Evolutionary conservation across 352 stramenopile genomes (phyloP).

Genomic region (Phytophthora litchii): DNA sequence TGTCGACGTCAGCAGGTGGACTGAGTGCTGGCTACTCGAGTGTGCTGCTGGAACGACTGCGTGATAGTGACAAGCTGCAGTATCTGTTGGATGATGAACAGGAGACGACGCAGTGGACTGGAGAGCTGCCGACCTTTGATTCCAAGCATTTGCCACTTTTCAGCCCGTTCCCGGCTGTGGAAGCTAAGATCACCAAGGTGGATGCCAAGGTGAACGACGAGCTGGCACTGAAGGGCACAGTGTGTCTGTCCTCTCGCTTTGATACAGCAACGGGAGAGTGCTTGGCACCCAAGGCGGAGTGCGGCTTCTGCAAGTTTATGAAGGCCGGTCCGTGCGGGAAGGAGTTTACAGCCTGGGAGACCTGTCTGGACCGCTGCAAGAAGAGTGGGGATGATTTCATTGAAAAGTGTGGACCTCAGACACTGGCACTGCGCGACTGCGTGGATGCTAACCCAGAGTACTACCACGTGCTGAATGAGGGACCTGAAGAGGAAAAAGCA

Average conservation of each 20-base stretch:
- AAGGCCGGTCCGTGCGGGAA: constrained; percentile 84
- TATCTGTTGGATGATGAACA: constrained; percentile 50
- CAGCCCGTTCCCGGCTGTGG: constrained; percentile 73
- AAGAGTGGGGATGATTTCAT: constrained; percentile 78
- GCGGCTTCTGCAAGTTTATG: constrained; percentile 92
- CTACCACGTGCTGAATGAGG: constrained; percentile 84
- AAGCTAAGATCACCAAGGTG: constrained; percentile 42
- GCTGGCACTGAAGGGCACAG: constrained; percentile 55
- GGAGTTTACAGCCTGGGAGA: constrained; percentile 84
- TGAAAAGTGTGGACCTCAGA: constrained; percentile 76
- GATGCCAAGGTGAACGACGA: constrained; percentile 25
- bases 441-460: constrained; percentile 90
- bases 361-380: constrained; percentile 82
- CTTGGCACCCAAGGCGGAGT: constrained; percentile 76
- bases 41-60: constrained; percentile 80
- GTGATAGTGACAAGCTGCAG: constrained; percentile 61
- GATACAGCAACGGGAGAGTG: constrained; percentile 59
- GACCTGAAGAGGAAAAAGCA: constrained; percentile 42
- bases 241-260: constrained; percentile 75
- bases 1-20: constrained; percentile 56
- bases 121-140: constrained; percentile 71
- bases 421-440: constrained; percentile 80
- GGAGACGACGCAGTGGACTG: constrained; percentile 47
- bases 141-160: constrained; percentile 79
- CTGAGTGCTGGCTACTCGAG: constrained; percentile 65